Conservation (phyloP, 148 eudicot species). For the Vaccinium corymbosum region DNA sequence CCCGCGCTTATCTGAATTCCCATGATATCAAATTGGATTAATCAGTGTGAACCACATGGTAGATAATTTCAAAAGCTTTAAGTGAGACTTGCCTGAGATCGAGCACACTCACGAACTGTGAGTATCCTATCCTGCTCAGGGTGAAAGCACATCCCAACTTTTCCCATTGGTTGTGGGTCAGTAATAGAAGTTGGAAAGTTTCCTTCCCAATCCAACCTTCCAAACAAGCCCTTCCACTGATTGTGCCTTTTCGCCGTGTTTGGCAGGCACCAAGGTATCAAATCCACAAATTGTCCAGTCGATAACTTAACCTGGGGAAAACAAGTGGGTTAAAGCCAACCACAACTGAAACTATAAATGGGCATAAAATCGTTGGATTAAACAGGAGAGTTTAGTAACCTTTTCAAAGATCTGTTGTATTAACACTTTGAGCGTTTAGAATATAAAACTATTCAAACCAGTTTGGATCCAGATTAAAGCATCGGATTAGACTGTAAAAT, state of each 20-base stretch:
- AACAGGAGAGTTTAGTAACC: neutral
- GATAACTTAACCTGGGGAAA: constrained; percentile 67
- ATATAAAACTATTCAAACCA: neutral
- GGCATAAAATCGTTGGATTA: neutral
- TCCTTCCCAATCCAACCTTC: constrained; percentile 98
- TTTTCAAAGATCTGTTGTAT: neutral
- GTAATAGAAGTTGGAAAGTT: constrained; percentile 94
- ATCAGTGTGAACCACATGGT: neutral
- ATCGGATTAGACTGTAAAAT: neutral
- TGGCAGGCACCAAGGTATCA: constrained; percentile 97
- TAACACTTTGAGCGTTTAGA: neutral
- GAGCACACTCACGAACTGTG: constrained; percentile 95
- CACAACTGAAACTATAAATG: neutral
- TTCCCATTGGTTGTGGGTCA: constrained; percentile 98
- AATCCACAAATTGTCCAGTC: constrained; percentile 81
- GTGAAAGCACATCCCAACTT: constrained; percentile 99
- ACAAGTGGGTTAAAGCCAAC: neutral
- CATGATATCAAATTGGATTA: neutral
- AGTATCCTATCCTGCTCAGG: constrained; percentile 94
- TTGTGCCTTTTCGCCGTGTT: constrained; percentile 97
- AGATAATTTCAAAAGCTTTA: neutral
- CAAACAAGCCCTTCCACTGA: constrained; percentile 95
- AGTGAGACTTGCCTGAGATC: constrained; percentile 67
- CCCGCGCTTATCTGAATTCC: neutral
- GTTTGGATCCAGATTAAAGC: neutral